Conservation (phyloP, 352 stramenopile genomes). For the Halophytophthora polymorphica region DNA sequence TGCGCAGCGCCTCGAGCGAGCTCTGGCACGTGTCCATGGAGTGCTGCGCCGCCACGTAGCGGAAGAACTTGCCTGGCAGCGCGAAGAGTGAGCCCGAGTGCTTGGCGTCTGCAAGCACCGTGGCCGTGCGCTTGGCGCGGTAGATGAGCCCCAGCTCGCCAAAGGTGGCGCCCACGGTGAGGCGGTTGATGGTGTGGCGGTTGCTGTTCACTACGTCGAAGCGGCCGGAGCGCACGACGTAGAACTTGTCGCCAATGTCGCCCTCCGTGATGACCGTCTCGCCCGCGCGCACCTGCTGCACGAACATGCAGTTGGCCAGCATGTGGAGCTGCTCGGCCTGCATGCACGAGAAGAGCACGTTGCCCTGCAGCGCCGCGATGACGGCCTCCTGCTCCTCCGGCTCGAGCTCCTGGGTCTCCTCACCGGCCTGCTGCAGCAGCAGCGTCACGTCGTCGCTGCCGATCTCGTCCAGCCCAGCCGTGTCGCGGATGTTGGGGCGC, state of each 20-base stretch:
- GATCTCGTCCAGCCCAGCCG: constrained; percentile 21
- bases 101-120: constrained; percentile 33
- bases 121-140: constrained; percentile 49
- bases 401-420: constrained; percentile 20
- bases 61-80: constrained; percentile 48
- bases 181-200: constrained; percentile 40
- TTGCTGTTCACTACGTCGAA: constrained; percentile 45
- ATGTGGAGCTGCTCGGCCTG: constrained; percentile 66
- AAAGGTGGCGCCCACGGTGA: constrained; percentile 38
- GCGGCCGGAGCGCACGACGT: constrained; percentile 47
- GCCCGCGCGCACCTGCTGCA: constrained; percentile 67
- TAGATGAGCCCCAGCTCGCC: constrained; percentile 59
- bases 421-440: constrained; percentile 25
- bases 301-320: constrained; percentile 68
- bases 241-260: constrained; percentile 81
- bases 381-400: constrained; percentile 36
- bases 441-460: constrained; percentile 32
- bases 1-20: constrained; percentile 43
- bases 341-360: constrained; percentile 82
- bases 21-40: constrained; percentile 38
- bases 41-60: constrained; percentile 43
- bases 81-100: constrained; percentile 36
- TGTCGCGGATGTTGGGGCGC: constrained; percentile 39
- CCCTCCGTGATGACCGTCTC: constrained; percentile 78
- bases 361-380: constrained; percentile 58